Evolutionary conservation across 169 alveolate genomes (phyloP).

Genomic region (Cardiosporidium cionae): DNA sequence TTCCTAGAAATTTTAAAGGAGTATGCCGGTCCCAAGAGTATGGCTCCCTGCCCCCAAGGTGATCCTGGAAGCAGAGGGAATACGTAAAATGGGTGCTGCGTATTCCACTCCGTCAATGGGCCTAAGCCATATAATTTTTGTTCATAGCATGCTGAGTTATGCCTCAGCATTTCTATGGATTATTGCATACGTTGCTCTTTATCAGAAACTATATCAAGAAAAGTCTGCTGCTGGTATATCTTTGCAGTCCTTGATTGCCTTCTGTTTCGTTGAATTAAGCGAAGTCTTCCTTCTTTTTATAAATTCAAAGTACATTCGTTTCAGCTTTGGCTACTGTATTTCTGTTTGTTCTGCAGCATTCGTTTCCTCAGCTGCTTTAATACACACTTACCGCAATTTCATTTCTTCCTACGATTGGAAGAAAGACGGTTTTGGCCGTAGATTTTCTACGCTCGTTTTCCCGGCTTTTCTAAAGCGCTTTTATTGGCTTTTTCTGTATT

Average conservation of each 20-base stretch:
- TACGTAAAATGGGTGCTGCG: too few relatives aligned
- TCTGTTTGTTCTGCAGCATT: conserved; percentile 42
- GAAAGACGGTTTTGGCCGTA: conserved; percentile 44
- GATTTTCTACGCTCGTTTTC: conserved; percentile 15
- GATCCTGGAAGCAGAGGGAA: too few relatives aligned
- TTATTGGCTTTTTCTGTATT: conserved; percentile 3
- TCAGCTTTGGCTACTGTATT: conserved; percentile 36
- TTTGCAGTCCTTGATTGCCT: conserved; percentile 42
- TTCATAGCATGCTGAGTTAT: conserved; percentile 37
- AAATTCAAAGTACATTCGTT: conserved; percentile 9
- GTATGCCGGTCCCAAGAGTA: too few relatives aligned
- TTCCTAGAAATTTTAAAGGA: too few relatives aligned
- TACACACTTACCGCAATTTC: conserved; percentile 16
- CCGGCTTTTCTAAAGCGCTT: conserved; percentile 3
- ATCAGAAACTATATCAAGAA: conserved; percentile 30
- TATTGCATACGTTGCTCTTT: conserved; percentile 39
- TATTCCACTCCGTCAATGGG: too few relatives aligned
- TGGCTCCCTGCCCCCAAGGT: too few relatives aligned
- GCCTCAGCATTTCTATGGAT: conserved; percentile 48
- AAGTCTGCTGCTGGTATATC: conserved; percentile 37
- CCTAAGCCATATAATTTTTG: too few relatives aligned
- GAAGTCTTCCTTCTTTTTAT: conserved; percentile 35
- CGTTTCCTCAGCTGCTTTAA: conserved; percentile 24
- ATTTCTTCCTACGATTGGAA: conserved; percentile 32
- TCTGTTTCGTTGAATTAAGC: conserved; percentile 43